Evolutionary conservation across 805 yeast species (phyloP).

Genomic region (Wickerhamiella sergipiensis): DNA sequence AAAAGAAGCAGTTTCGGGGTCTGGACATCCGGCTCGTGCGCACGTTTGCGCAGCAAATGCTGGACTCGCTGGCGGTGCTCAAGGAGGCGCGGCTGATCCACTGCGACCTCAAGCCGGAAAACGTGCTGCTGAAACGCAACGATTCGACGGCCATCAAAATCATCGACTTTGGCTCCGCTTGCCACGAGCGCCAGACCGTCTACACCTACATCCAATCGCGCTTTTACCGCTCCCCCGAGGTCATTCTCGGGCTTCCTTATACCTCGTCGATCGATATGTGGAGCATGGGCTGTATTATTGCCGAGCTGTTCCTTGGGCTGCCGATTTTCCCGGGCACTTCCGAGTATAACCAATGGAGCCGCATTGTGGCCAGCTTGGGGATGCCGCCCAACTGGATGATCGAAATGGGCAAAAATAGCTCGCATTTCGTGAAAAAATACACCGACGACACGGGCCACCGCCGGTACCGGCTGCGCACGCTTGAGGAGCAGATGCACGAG

Average conservation of each 20-base stretch:
- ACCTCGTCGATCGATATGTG: slow-evolving; percentile 92
- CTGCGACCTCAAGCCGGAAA: slow-evolving; percentile 95
- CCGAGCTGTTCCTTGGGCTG: slow-evolving; percentile 78
- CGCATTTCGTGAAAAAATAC: slow-evolving; percentile 46
- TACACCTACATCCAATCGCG: slow-evolving; percentile 88
- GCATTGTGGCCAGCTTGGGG: slow-evolving; percentile 74
- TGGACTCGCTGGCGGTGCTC: slow-evolving; percentile 67
- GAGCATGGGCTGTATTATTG: slow-evolving; percentile 90
- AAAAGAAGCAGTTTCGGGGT: slow-evolving; percentile 90
- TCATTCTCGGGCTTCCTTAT: slow-evolving; percentile 80
- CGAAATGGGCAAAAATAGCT: slow-evolving; percentile 81
- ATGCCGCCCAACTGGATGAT: slow-evolving; percentile 91
- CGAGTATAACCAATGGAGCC: slow-evolving; percentile 76
- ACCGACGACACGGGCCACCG: slow-evolving; percentile 26
- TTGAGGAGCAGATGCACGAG: slow-evolving; percentile 38
- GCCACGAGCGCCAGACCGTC: slow-evolving; percentile 78
- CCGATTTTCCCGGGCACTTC: slow-evolving; percentile 93
- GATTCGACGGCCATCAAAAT: slow-evolving; percentile 80
- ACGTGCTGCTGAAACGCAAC: slow-evolving; percentile 64
- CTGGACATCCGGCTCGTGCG: slow-evolving; percentile 66
- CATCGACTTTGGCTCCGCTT: slow-evolving; percentile 92
- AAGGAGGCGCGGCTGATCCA: slow-evolving; percentile 80
- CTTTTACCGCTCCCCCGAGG: slow-evolving; percentile 91
- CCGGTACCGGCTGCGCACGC: slow-evolving; percentile 32
- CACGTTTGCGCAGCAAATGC: slow-evolving; percentile 62